Evolutionary conservation across 2,329 filamentous ascomycete genomes (phyloP), one percentile per base, ranked within the genome.

Genomic region (Aspergillus hortae): DNA sequence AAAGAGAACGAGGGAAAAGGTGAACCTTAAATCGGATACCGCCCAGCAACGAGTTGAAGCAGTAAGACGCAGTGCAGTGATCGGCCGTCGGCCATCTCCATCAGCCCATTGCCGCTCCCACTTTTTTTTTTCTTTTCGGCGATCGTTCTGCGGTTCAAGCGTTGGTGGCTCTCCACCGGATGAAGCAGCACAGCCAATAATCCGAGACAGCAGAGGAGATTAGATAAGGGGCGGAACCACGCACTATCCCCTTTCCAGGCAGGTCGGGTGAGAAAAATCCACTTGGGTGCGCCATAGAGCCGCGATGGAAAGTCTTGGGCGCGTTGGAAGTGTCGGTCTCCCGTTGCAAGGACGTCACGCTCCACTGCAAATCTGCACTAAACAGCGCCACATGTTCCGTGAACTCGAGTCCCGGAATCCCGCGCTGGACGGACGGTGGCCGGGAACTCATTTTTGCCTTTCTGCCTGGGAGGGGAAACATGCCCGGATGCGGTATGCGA

Each of bases 71-170:
- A 23, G 35, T 11, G 47, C 19, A 23, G 35, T 11, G 47, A 15
- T 43, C 50, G 32, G 49, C 47, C 43, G 17, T 44, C 44, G 49
- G 30, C 49, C 33, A 53, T 49, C 7, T 9, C 45, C 30, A 50
- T 53, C 51, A 53, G 44, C 15, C 44, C 44, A 38, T 38, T 38
- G 40, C 17, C 12, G 15, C 11, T 12, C 14, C 14, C 15, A 17
- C 10, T 17, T 23, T 11, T 42, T 42, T 23, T 17, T 35, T 46
- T 46, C 19, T 19, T 21, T 46, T 36, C 23, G 21, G 14, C n/a
- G 23, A 19, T 45, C 15, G 15, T 36, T 23, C 36, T 35, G 23
- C 35, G 38, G 41, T 40, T 48, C 27, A 23, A 23, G 43, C 46
- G 49, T 43, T 43, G 19, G 23, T 23, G 19, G 19, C 30, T 48